Evolutionary conservation across 148 eudicot species (phyloP), one percentile per base, ranked within the genome.

Genomic region (Persicaria tinctoria): DNA sequence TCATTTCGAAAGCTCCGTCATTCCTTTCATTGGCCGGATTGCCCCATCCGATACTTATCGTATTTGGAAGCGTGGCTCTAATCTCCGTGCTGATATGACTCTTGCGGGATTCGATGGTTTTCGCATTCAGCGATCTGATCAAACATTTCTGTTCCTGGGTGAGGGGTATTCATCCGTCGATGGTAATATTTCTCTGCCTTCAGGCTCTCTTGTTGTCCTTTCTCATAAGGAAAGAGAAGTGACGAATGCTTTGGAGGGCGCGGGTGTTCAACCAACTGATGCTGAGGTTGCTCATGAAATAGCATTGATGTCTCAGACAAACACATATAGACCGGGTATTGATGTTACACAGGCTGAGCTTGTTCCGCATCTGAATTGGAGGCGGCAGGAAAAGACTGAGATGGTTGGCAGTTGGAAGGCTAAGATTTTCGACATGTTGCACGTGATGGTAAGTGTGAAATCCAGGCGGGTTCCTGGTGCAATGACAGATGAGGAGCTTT

Each of bases 21-120:
- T 89, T 47, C 92, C 90, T 64, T 89, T 89, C 74, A 82, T 89
- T 77, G 85, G 87, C 0, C 79, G 88, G 38, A 85, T 89, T 72
- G 92, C 90, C 38, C 92, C 92, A 17, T 89, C 92, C 8, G 92
- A 89, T 78, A 89, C 90, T 44, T 89, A 86, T 75, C 85, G 82
- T 23, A 86, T 89, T 20, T 89, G 90, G 92, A 89, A 89, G 77
- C 81, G 87, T 46, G 92, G 92, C 41, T 88, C 91, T 0, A 89
- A 89, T 79, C 63, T 89, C 53, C 83, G 92, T 79, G 92, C 90
- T 12, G 92, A 89, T 80, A 86, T 86, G 90, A 85, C 92, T 59
- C 82, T 89, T 74, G 89, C 89, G 12, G 92, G 89, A 18, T 88
- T 88, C 74, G 92, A 88, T 80, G 92, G 89, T 27, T 88, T 88